Conservation (phyloP, 1,139 yeast genomes). For the Yamadazyma songkhlaensis region DNA sequence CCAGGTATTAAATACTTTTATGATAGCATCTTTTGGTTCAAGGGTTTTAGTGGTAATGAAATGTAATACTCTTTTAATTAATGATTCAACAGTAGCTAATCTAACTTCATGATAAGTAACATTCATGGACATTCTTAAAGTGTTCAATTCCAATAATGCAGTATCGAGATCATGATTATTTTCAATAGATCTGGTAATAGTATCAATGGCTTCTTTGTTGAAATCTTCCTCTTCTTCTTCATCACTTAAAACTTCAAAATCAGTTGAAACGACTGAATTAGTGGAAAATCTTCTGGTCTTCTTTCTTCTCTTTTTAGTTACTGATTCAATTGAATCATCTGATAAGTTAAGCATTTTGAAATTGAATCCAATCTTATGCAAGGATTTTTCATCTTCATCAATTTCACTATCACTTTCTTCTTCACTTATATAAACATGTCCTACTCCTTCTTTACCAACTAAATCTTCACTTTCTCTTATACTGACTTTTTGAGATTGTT, state of each 20-base stretch:
- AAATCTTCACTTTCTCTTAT: slow-evolving; percentile 15
- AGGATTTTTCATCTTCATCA: slow-evolving; percentile 28
- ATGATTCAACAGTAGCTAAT: slow-evolving; percentile 71
- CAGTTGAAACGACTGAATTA: slow-evolving; percentile 39
- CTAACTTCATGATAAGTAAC: slow-evolving; percentile 93
- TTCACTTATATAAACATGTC: slow-evolving; percentile 54
- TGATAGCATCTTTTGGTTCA: slow-evolving; percentile 70
- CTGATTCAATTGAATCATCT: slow-evolving; percentile 74
- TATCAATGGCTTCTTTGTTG: slow-evolving; percentile 85
- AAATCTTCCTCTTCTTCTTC: slow-evolving; percentile 69
- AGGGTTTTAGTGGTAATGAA: slow-evolving; percentile 75
- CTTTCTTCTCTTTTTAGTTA: slow-evolving; percentile 32
- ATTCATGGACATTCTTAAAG: slow-evolving; percentile 95
- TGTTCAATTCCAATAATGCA: slow-evolving; percentile 86
- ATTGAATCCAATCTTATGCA: slow-evolving; percentile 15
- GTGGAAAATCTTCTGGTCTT: slow-evolving; percentile 36
- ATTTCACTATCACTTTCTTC: slow-evolving; percentile 39
- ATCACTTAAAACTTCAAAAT: slow-evolving; percentile 30
- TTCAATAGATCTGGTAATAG: slow-evolving; percentile 86
- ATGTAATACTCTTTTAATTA: slow-evolving; percentile 65
- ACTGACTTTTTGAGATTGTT: slow-evolving; percentile 4
- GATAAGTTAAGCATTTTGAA: slow-evolving; percentile 61
- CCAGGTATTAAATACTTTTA: slow-evolving; percentile 77
- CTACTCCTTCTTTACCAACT: slow-evolving; percentile 62
- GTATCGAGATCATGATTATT: slow-evolving; percentile 92